phyloP scores from a whole-genome alignment of 306 rosid genomes.

The Acmispon strigosus region DNA sequence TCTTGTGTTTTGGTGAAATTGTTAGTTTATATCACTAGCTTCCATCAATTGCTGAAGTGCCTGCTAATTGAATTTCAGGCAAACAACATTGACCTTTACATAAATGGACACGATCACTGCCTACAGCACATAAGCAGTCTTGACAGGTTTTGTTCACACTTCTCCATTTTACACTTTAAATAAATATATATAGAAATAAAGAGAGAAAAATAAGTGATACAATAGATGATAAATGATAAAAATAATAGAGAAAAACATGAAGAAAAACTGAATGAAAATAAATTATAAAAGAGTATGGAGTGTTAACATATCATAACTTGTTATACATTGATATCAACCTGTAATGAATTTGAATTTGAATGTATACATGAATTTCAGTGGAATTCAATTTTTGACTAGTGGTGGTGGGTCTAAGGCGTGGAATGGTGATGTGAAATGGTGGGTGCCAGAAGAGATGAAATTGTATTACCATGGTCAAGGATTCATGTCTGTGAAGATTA shows the following conservation, averaged over 20 bases:
- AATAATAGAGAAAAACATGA: too few species aligned
- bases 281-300: too few species aligned
- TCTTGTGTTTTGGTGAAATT: too few species aligned
- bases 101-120: conserved; percentile 86
- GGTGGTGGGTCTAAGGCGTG: conserved; percentile 85
- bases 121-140: conserved; percentile 45
- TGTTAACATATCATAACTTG: too few species aligned
- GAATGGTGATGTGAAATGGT: conserved; percentile 35
- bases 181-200: neutral
- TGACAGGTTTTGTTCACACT: conserved; percentile 21
- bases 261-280: too few species aligned
- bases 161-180: too few species aligned
- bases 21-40: too few species aligned
- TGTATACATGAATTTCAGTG: conserved; percentile 25
- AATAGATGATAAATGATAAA: too few species aligned
- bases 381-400: conserved; percentile 57
- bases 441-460: conserved; percentile 39
- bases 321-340: too few species aligned
- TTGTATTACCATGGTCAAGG: conserved; percentile 74
- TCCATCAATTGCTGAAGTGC: too few species aligned
- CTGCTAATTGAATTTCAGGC: conserved; percentile 30
- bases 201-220: too few species aligned
- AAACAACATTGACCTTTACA: conserved; percentile 47
- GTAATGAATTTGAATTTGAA: too few species aligned
- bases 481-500: conserved; percentile 54